Conservation (phyloP, 2,329 filamentous ascomycete genomes). For the Penicillium sp. region DNA sequence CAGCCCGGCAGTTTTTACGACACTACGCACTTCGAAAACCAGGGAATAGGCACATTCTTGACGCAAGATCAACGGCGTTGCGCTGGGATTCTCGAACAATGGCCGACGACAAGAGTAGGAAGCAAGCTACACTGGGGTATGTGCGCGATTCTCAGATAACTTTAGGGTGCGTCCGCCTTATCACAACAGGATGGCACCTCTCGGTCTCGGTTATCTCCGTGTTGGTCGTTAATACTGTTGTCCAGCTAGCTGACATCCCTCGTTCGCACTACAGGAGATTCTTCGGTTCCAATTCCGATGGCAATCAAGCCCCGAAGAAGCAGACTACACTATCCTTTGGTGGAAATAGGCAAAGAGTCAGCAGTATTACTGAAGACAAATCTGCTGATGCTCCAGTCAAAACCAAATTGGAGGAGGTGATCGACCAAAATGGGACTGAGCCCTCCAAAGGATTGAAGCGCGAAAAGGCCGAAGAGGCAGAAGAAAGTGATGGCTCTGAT, state of each 20-base stretch:
- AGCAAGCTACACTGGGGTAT: slow-evolving; percentile 86
- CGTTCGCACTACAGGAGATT: slow-evolving; percentile 66
- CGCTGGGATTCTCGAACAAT: slow-evolving; percentile 11
- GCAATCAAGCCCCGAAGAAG: slow-evolving; percentile 57
- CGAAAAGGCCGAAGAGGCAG: slow-evolving; percentile 39
- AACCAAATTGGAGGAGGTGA: slow-evolving; percentile 17
- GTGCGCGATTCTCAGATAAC: slow-evolving; percentile 72
- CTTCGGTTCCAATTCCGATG: slow-evolving; percentile 66
- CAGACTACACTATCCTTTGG: slow-evolving; percentile 79
- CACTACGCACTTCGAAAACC: neutral
- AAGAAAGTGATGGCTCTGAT: slow-evolving; percentile 54
- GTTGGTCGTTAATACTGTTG: neutral
- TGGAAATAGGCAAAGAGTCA: slow-evolving; percentile 49
- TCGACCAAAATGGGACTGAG: slow-evolving; percentile 12
- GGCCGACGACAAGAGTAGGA: slow-evolving; percentile 41
- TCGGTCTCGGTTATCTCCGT: neutral
- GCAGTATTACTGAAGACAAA: slow-evolving; percentile 26
- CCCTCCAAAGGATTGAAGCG: slow-evolving; percentile 33
- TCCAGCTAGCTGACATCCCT: neutral
- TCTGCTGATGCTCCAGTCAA: neutral
- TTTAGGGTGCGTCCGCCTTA: slow-evolving; percentile 59
- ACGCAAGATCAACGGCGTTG: neutral
- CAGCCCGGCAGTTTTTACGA: too few species aligned
- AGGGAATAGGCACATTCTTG: neutral
- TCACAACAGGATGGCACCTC: slow-evolving; percentile 6